Base-by-base conservation (phyloP, 73 alveolate genomes). In the Paramecium octaurelia region DNA sequence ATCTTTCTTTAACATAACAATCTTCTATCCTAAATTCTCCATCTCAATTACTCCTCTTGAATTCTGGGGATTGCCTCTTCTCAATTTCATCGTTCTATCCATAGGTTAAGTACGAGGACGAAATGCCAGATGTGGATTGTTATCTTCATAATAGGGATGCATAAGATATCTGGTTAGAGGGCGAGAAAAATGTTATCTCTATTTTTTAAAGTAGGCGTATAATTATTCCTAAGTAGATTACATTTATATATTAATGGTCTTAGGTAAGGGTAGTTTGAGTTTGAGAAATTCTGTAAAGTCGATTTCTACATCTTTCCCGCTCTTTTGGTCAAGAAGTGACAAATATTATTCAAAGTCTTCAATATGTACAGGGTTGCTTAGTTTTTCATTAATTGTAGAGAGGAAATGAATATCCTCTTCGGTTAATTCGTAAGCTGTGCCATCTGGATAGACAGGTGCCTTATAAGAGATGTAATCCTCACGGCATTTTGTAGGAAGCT, bases 91-190 rank as follows among this genome's bases (percentile, higher is more conserved):
- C 0, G 75, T 44, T 18, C 75, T 40, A 44, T 80, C 75, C 44
- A 38, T 40, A 8, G 91, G 91, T 44, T 34, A 20, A 0, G 70
- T 23, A 43, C 91, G 20, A 46, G 91, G 91, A 21, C 91, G 36
- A 48, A 80, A 80, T 9, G 91, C 91, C 20, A 80, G 12, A 23
- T 44, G 75, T 11, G 91, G 91, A 44, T 80, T 80, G 2, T 42
- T 40, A 35, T 80, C 91, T 35, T 80, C 91, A 23, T 40, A 80
- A 80, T 80, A 80, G 21, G 91, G 91, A 43, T 80, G 75, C 91
- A 80, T 80, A 23, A 80, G 57, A 18, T 8, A 40, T 46, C 91
- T 40, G 12, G 57, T 31, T 35, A 80, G 20, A 18, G 91, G 91
- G 6, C 91, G 75, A n/a, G 70, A 44, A n/a, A 43, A 80, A 80